Evolutionary conservation across 2,329 filamentous ascomycete species (phyloP).

Genomic region (Paracorniculantispora psalliotae): DNA sequence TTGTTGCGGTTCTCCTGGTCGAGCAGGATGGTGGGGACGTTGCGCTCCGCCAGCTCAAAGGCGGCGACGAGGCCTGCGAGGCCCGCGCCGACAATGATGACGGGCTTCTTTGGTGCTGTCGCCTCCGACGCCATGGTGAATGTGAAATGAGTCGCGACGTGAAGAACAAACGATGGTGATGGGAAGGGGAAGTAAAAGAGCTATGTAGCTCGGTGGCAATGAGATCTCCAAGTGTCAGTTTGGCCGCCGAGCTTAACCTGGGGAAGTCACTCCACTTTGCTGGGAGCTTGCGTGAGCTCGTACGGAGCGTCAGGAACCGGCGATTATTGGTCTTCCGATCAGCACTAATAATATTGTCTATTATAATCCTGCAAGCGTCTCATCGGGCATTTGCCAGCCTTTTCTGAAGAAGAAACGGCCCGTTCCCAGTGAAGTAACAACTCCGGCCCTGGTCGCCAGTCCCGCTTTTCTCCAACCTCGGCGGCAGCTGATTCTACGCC

Average conservation of each 20-base stretch:
- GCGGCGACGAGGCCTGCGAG: slow-evolving; percentile 57
- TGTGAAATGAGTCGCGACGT: neutral
- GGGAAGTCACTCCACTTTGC: slow-evolving; percentile 6
- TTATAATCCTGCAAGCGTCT: neutral
- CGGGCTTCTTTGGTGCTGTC: slow-evolving; percentile 28
- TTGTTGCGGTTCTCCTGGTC: slow-evolving; percentile 55
- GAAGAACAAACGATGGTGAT: neutral
- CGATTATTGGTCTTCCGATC: neutral
- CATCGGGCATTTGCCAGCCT: neutral
- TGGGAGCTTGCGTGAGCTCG: neutral
- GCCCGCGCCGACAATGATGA: slow-evolving; percentile 53
- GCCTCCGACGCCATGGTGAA: slow-evolving; percentile 1
- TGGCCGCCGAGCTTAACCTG: slow-evolving; percentile 1
- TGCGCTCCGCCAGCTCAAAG: slow-evolving; percentile 48
- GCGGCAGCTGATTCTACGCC: neutral
- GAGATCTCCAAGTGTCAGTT: no score
- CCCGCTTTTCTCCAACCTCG: slow-evolving; percentile 7
- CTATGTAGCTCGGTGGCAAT: neutral
- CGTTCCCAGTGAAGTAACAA: neutral
- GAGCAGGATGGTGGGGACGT: slow-evolving; percentile 46
- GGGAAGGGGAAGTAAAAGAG: no score
- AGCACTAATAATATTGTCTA: neutral
- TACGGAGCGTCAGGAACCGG: neutral
- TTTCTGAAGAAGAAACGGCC: neutral
- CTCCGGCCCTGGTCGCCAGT: slow-evolving; percentile 2